These are phyloP conservation scores for Talaromyces sp. DNA, from an alignment of 2,329 filamentous ascomycete species.

Conservation along the genomic window DNA sequence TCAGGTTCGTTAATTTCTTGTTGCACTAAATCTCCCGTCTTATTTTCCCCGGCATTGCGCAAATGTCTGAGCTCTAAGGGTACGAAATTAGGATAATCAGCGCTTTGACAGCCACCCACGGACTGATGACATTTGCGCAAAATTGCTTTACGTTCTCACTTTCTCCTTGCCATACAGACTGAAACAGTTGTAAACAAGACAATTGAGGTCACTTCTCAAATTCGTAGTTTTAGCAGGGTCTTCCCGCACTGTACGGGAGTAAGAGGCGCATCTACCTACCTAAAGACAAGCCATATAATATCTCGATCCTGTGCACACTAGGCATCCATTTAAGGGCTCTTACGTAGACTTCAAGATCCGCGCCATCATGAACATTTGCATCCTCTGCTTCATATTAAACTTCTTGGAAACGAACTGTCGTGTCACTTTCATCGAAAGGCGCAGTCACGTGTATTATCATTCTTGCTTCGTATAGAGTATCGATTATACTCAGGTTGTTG, in stretches of 20 bases:
- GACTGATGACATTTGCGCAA: neutral
- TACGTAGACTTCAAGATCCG: neutral
- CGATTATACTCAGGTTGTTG: neutral
- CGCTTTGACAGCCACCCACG: neutral
- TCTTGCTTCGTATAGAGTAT: neutral
- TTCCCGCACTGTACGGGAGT: neutral
- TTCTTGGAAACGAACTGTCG: neutral
- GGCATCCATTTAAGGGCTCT: neutral
- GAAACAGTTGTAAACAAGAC: neutral
- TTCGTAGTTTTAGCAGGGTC: neutral
- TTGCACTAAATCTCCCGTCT: neutral
- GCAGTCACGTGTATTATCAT: neutral
- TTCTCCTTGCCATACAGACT: neutral
- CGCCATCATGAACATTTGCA: neutral
- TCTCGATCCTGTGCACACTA: neutral
- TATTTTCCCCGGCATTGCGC: neutral
- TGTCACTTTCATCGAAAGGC: neutral
- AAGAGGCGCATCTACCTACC: too few species aligned
- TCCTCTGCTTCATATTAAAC: neutral
- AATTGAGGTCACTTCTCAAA: neutral
- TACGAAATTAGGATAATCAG: neutral
- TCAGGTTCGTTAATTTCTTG: neutral
- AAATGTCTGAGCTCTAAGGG: neutral
- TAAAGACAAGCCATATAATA: neutral
- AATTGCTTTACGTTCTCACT: neutral